Evolutionary conservation across 2,329 filamentous ascomycete genomes (phyloP), one percentile per base, ranked within the genome.

Genomic region (Rachicladosporium sp.): DNA sequence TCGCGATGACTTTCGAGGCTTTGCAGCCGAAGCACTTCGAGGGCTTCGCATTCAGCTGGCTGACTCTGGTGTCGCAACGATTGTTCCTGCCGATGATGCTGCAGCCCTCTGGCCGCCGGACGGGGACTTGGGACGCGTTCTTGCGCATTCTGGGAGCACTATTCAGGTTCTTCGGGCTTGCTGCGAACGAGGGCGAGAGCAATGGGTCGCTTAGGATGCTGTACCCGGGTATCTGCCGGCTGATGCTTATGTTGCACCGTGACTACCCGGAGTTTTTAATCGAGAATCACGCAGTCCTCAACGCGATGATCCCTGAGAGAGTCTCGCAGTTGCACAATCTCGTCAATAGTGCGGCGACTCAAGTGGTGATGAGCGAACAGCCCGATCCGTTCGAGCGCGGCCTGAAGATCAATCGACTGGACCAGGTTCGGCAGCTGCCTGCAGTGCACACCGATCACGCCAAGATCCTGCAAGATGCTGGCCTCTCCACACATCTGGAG

Each of bases 181-280:
- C 93, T 30, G 68, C 71, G 31, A 88, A 84, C 55, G 73, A 91
- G 27, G 81, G 83, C 23, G 80, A 89, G 49, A 74, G 91, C 45
- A 69, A 94, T 47, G 91, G 89, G 61, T 73, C 78, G 7, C 76
- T 80, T 29, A 88, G 85, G 57, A 84, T 89, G 40, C 76, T 93
- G 45, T 95, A 94, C 59, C 80, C 85, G 44, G 86, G 81, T 6
- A 76, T 83, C 1, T 67, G 93, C 35, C 87, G 93, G 55, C 74
- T 95, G 43, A 66, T 96, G 40, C 67, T 93, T 29, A 74, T 93
- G 38, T 67, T 98, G 38, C 84, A 94, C 50, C 91, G 96, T 56
- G 91, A 98, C 59, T 96, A 86, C 61, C 83, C 89, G 0, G 87
- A 95, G 41, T 98, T 94, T 60, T 66, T 98, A 32, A 82, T 84